Conservation (phyloP, 2,329 filamentous ascomycete species). For the Fusarium sp. region DNA sequence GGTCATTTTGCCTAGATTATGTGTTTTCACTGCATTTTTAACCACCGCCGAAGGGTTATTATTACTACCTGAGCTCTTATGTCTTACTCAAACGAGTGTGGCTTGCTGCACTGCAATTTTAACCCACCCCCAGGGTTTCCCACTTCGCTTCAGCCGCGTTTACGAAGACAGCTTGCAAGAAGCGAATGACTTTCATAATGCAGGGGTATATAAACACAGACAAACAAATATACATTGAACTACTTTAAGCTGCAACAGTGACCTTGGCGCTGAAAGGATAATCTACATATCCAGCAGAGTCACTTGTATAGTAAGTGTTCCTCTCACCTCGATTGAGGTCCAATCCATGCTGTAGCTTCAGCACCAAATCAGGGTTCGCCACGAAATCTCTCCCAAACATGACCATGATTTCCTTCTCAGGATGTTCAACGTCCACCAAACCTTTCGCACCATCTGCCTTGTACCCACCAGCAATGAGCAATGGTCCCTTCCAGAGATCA, state of each 20-base stretch:
- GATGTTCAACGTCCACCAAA: slow-evolving; percentile 48
- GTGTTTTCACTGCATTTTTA: too few relatives aligned
- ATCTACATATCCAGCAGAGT: slow-evolving; percentile 44
- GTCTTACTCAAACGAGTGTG: too few relatives aligned
- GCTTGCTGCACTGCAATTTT: too few relatives aligned
- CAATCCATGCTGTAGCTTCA: slow-evolving; percentile 44
- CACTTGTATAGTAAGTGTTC: slow-evolving; percentile 44
- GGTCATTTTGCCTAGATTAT: too few relatives aligned
- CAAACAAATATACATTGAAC: too few relatives aligned
- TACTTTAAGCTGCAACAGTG: accelerated
- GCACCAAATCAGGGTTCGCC: slow-evolving; percentile 46
- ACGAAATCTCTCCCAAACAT: slow-evolving; percentile 52
- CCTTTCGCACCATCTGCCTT: slow-evolving; percentile 37
- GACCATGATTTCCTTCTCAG: slow-evolving; percentile 49
- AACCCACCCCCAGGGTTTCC: too few relatives aligned
- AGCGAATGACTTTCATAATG: too few relatives aligned
- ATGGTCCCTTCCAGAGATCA: slow-evolving; percentile 48
- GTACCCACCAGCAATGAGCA: slow-evolving; percentile 54
- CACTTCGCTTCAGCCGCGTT: too few relatives aligned
- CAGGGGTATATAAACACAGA: too few relatives aligned
- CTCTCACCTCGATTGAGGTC: slow-evolving; percentile 45
- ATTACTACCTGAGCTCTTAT: too few relatives aligned
- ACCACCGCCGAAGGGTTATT: too few relatives aligned
- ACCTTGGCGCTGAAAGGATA: slow-evolving; percentile 35
- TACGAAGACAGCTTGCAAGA: too few relatives aligned